phyloP scores from a whole-genome alignment of 2,329 filamentous ascomycete genomes.

The Paecilomyces variotii region DNA sequence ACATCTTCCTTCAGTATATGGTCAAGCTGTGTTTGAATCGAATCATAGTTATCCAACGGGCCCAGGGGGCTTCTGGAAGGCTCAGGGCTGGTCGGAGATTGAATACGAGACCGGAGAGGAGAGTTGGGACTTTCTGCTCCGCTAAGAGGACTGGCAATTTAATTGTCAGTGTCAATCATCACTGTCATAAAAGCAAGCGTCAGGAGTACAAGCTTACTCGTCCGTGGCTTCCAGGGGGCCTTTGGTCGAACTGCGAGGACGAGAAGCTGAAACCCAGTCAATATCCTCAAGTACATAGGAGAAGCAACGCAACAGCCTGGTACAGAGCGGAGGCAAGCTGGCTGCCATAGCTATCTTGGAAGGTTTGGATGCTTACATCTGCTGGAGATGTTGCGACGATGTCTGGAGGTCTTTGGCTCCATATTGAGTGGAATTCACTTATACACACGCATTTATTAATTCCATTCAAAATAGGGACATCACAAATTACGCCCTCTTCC shows the following conservation, averaged over 20 bases:
- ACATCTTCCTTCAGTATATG: constrained; percentile 21
- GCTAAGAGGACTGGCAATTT: constrained; percentile 18
- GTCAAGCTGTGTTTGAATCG: constrained; percentile 6
- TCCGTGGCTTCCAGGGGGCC: constrained; percentile 64
- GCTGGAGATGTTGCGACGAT: constrained; percentile 27
- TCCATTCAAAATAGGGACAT: not conserved
- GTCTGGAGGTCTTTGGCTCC: constrained; percentile 16
- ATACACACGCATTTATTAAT: not conserved
- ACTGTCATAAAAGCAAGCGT: not conserved
- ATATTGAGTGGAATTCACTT: constrained; percentile 6
- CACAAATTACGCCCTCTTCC: not conserved
- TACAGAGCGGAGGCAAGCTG: not conserved
- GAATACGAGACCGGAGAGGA: constrained; percentile 6
- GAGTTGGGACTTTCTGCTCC: constrained; percentile 11
- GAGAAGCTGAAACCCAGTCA: constrained; percentile 21
- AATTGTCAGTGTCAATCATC: not conserved
- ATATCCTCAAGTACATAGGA: constrained; percentile 1
- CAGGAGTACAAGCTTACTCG: constrained; percentile 51
- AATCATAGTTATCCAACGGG: constrained; percentile 21
- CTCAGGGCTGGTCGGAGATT: constrained; percentile 8
- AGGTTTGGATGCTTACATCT: constrained; percentile 21
- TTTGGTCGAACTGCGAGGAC: constrained; percentile 52
- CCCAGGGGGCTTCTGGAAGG: constrained; percentile 22
- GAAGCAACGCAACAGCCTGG: not conserved
- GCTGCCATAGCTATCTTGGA: not conserved